Evolutionary conservation across 2,329 filamentous ascomycete species (phyloP).

Genomic region (Ophiobolus disseminans): DNA sequence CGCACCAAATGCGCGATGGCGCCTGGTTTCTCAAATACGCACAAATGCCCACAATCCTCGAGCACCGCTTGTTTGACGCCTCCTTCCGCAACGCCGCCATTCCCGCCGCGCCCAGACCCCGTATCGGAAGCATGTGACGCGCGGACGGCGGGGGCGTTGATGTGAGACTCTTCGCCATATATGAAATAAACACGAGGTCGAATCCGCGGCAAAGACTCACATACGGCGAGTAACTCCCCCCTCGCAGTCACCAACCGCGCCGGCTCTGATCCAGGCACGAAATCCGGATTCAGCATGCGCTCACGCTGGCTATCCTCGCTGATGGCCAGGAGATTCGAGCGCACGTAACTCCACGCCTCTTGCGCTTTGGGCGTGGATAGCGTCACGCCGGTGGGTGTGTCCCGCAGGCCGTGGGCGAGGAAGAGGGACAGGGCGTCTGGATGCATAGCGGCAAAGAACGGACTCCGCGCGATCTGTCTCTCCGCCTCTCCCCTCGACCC

Average conservation of each 20-base stretch:
- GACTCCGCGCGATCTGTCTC: conserved; percentile 14
- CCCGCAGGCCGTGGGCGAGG: conserved; percentile 13
- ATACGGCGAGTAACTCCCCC: conserved; percentile 8
- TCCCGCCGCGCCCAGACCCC: conserved; percentile 19
- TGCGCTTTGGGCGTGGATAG: conserved; percentile 27
- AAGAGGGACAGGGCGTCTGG: conserved; percentile 13
- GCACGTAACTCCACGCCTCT: conserved; percentile 28
- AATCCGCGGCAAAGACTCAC: conserved; percentile 10
- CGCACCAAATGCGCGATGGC: conserved; percentile 8
- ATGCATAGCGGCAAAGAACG: conserved; percentile 23
- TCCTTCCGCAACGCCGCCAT: conserved; percentile 18
- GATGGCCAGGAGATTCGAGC: conserved; percentile 15
- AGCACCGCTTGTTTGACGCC: conserved; percentile 14
- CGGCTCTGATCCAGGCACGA: conserved; percentile 6
- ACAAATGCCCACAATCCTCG: conserved; percentile 16
- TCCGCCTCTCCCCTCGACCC: conserved; percentile 20
- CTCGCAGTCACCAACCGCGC: conserved; percentile 5
- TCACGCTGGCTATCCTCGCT: conserved; percentile 15
- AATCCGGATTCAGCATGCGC: conserved; percentile 17
- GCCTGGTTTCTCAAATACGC: conserved; percentile 19
- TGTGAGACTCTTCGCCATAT: conserved; percentile 20
- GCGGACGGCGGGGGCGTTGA: conserved; percentile 16
- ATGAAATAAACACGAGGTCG: conserved; percentile 18
- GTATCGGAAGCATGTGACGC: conserved; percentile 7
- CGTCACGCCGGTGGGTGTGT: conserved; percentile 10